Evolutionary conservation across 805 yeast species (phyloP), one percentile per base, ranked within the genome.

Genomic region (Myxozyma neotropica): DNA sequence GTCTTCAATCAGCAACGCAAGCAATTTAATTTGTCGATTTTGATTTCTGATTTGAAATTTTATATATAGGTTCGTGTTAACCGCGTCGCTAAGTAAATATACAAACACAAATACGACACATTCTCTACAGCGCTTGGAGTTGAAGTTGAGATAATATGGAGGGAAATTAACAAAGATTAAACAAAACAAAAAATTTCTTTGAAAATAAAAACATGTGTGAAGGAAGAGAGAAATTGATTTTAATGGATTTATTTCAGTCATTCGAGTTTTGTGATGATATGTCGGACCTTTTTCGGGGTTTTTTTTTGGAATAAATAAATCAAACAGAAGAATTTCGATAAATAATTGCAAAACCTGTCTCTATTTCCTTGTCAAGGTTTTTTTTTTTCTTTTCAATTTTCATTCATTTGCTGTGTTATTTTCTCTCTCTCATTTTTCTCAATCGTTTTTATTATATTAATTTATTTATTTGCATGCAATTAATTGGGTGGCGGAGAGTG

Each of bases 41-140:
- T 33, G 7, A 15, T n/a, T n/a, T 27, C 19, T 21, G 13, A 45
- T 15, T 10, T 27, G 43, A 43, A 39, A 13, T 21, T 35, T 19
- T 33, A 31, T 19, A 5, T n/a, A 7, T 17, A 59, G 63, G 63
- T 59, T 29, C 55, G 57, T 38, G 55, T 59, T 44, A 50, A 54
- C 60, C 61, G 61, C 19, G 13, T 31, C 51, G 49, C 36, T 26
- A 42, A 45, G 29, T 42, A 56, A 56, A 26, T 26, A 42, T 38
- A 3, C 21, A 38, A 21, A 35, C 23, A 15, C 42, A n/a, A 4
- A 13, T 24, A 50, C 35, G 21, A 17, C n/a, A 50, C 33, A 36
- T 35, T 15, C 17, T 38, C 13, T 17, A 15, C 42, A 29, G 39
- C 35, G 50, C 50, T 31, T 5, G 40, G 19, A 27, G 3, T 3